A percentile compares a stretch with the other conserved stretches of the same genome.
These are phyloP conservation scores for Lentinus brumalis DNA, from an alignment of 768 basidiomycete species.

Conservation along the genomic window DNA sequence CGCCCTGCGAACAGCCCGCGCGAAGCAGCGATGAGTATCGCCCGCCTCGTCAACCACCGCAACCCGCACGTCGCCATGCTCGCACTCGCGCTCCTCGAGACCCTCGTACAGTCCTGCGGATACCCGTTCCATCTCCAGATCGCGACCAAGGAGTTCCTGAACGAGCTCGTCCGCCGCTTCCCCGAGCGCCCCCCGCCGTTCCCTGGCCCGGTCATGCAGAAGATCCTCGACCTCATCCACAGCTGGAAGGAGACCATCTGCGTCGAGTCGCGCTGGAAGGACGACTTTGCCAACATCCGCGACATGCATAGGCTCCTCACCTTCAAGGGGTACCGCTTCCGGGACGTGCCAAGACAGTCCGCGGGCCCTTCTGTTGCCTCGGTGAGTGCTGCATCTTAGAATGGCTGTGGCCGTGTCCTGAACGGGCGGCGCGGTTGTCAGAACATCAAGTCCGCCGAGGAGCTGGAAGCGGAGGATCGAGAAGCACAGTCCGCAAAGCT, in stretches of 20 bases:
- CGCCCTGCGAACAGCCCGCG: conserved; percentile 70
- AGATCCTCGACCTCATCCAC: conserved; percentile 90
- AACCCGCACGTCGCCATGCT: conserved; percentile 91
- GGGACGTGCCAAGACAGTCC: conserved; percentile 45
- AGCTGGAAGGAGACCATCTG: conserved; percentile 96
- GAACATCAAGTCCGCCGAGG: conserved; percentile 94
- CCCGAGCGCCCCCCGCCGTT: conserved; percentile 97
- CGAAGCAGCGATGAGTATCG: conserved; percentile 86
- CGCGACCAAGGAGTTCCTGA: conserved; percentile 95
- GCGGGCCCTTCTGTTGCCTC: conserved; percentile 42
- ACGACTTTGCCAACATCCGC: conserved; percentile 93
- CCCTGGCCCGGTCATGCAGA: conserved; percentile 91
- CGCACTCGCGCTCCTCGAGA: conserved; percentile 83
- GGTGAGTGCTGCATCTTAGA: conserved; percentile 35
- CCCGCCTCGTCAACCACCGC: conserved; percentile 85
- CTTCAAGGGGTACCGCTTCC: conserved; percentile 90
- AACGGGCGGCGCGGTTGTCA: conserved; percentile 29
- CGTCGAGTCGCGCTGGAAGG: conserved; percentile 85
- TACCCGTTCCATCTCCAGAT: conserved; percentile 98
- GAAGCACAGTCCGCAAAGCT: conserved; percentile 95
- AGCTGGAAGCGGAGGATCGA: conserved; percentile 94
- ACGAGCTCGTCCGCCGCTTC: conserved; percentile 96
- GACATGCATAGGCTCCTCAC: conserved; percentile 95
- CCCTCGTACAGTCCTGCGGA: conserved; percentile 92
- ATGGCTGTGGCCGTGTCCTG: not conserved